Evolutionary conservation across 2,329 filamentous ascomycete species (phyloP).

Genomic region (Alternaria panax): DNA sequence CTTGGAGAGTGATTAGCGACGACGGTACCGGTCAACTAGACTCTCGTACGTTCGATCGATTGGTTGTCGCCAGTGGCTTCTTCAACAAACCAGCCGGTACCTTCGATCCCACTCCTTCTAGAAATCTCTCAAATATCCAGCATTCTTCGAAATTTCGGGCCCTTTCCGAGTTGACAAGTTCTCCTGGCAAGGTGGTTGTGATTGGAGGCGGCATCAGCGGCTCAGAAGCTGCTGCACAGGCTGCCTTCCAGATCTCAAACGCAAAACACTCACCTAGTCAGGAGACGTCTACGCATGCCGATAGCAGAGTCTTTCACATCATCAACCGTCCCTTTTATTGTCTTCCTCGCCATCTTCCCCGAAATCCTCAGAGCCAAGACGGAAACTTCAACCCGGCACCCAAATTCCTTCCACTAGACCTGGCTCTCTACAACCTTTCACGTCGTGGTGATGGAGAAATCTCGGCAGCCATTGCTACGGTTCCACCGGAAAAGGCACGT

Average conservation of each 20-base stretch:
- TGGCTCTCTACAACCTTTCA: constrained; percentile 73
- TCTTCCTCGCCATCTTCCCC: constrained; percentile 63
- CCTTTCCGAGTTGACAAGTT: constrained; percentile 26
- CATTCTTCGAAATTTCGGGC: constrained; percentile 43
- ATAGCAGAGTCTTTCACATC: constrained; percentile 71
- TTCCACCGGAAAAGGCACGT: constrained; percentile 65
- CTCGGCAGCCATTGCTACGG: constrained; percentile 69
- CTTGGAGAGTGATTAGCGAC: constrained; percentile 33
- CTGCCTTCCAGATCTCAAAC: constrained; percentile 75
- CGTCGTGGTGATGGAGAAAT: constrained; percentile 66
- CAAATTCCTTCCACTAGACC: constrained; percentile 75
- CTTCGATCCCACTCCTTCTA: constrained; percentile 16
- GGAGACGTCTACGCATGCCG: constrained; percentile 33
- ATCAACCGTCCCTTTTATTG: constrained; percentile 75
- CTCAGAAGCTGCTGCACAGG: constrained; percentile 75
- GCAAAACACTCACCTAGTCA: constrained; percentile 60
- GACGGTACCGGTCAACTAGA: constrained; percentile 14
- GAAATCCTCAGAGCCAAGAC: constrained; percentile 28
- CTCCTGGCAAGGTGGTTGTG: constrained; percentile 69
- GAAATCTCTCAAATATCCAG: constrained; percentile 21
- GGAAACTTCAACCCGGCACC: constrained; percentile 54
- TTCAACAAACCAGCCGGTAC: constrained; percentile 59
- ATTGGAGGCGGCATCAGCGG: constrained; percentile 86
- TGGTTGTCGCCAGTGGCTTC: constrained; percentile 78
- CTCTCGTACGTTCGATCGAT: constrained; percentile 66